These are phyloP conservation scores for Ophiostoma ips DNA, from an alignment of 2,329 filamentous ascomycete genomes.

Conservation along the genomic window DNA sequence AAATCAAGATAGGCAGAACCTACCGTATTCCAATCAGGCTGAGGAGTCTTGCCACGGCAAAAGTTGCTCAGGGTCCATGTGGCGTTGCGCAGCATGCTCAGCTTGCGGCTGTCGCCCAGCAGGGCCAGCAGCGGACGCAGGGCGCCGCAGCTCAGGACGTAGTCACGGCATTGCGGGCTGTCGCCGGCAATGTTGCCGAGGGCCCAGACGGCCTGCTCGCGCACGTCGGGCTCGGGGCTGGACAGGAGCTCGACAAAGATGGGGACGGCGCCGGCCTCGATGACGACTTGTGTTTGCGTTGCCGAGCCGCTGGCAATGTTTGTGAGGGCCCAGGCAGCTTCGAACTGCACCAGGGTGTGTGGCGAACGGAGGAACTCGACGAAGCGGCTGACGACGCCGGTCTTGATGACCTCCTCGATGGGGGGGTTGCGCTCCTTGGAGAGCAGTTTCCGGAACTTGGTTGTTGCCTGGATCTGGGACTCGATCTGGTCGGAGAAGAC, in stretches of 20 bases:
- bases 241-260: constrained; percentile 95
- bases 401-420: constrained; percentile 98
- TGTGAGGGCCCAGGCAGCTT: constrained; percentile 96
- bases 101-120: constrained; percentile 91
- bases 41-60: constrained; percentile 97
- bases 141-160: constrained; percentile 81
- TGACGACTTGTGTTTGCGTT: constrained; percentile 95
- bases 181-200: constrained; percentile 98
- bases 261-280: constrained; percentile 92
- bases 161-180: constrained; percentile 93
- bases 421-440: constrained; percentile 98
- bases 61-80: constrained; percentile 99
- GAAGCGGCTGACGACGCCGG: constrained; percentile 90
- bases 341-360: constrained; percentile 95
- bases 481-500: constrained; percentile 99
- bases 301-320: constrained; percentile 98
- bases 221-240: constrained; percentile 93
- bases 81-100: constrained; percentile 97
- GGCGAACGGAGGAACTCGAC: constrained; percentile 97
- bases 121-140: constrained; percentile 80
- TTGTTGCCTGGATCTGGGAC: constrained; percentile 90
- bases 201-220: constrained; percentile 97
- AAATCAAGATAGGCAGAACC: constrained; percentile 28
- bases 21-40: constrained; percentile 95
- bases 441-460: constrained; percentile 94